Base-by-base conservation (phyloP, 352 stramenopile genomes). In the Pythium utonaiense region DNA sequence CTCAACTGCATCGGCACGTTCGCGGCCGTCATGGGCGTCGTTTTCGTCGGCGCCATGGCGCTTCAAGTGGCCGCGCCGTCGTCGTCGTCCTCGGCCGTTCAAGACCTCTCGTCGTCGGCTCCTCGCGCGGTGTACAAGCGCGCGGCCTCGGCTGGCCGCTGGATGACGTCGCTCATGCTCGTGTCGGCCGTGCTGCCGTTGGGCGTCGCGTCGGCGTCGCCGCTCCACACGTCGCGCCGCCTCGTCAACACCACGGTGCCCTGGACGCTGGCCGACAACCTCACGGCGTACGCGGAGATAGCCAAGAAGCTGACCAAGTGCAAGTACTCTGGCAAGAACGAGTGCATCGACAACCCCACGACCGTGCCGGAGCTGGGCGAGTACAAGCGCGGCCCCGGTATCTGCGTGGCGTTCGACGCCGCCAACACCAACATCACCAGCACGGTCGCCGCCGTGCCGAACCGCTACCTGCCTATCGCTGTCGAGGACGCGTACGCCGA, bases 321-420 rank as follows among this genome's bases (percentile, higher is more conserved):
- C 61, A 83, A 74, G 59, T 90, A 88, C 69, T 90, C 83, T 17
- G 73, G 75, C 40, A 73, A 58, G 22, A 69, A 78, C 24, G 64
- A 85, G 19, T 93, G 83, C 53, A 47, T 93, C 24, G 52, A 83
- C 30, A 71, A 88, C 42, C 74, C 80, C 12, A 79, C 67, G 22
- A 61, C 45, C 7, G 67, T 88, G 22, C 68, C 74, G 0, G 71
- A 77, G 12, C 59, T 93, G 10, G 81, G 80, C 3, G 60, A 68
- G 6, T 91, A 89, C 53, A 74, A 71, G 58, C 75, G 79, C 28
- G 73, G 68, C 1, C 60, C 50, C 6, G 76, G 77, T 6, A 65
- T 71, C 34, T 93, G 83, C 53, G 69, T 76, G 19, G 73, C 81
- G 3, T 89, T 93, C 36, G 83, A 89, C 55, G 73, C 81, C 16